A percentile compares a stretch with the other conserved stretches of the same genome.
These are phyloP conservation scores for Sporothrix luriei DNA, from an alignment of 2,329 filamentous ascomycete genomes.

Conservation along the genomic window DNA sequence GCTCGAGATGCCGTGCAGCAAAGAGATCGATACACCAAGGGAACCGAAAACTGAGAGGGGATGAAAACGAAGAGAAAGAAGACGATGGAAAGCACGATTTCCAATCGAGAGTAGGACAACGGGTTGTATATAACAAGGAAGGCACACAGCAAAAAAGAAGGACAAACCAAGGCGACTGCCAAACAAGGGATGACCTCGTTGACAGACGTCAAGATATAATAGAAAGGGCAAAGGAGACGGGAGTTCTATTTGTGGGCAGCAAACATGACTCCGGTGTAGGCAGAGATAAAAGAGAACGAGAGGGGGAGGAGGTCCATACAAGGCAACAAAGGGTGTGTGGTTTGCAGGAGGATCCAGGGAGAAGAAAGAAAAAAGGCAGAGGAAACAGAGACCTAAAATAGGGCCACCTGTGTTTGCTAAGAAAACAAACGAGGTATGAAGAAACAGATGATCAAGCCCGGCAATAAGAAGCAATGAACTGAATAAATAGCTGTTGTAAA, in stretches of 20 bases:
- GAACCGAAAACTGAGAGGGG: background rate
- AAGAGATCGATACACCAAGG: background rate
- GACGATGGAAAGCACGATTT: background rate
- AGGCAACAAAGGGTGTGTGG: background rate
- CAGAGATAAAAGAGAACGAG: background rate
- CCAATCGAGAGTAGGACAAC: background rate
- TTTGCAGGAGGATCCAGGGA: background rate
- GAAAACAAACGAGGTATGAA: background rate
- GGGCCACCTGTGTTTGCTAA: background rate
- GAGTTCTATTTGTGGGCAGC: constrained; percentile 4
- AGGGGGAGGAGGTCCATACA: background rate
- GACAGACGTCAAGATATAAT: background rate
- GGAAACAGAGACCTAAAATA: constrained; percentile 11
- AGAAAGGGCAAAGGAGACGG: background rate
- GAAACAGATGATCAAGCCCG: background rate
- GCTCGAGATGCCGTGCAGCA: background rate
- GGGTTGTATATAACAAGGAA: background rate
- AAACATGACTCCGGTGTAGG: constrained; percentile 2
- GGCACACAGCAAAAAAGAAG: background rate
- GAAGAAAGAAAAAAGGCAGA: constrained; percentile 24
- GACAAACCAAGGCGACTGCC: background rate
- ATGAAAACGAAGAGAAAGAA: background rate
- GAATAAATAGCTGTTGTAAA: background rate
- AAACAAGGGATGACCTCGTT: background rate
- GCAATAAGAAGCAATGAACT: background rate